phyloP scores from a whole-genome alignment of 768 basidiomycete genomes.

The Astraeus odoratus region DNA sequence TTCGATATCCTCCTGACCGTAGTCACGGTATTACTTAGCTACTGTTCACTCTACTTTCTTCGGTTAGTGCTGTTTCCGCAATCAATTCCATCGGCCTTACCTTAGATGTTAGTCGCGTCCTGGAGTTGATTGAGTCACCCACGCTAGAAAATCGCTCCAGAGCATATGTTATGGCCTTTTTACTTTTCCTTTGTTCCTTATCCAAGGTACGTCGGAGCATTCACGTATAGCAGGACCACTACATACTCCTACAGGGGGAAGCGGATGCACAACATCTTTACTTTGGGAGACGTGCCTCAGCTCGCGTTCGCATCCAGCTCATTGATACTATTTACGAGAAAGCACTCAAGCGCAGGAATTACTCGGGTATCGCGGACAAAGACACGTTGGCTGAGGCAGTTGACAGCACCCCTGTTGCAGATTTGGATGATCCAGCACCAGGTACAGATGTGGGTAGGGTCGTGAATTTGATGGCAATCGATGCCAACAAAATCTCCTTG shows the following conservation, averaged over 20 bases:
- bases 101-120: conserved; percentile 40
- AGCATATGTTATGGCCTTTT: conserved; percentile 75
- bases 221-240: background rate
- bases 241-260: conserved; percentile 35
- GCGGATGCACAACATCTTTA: conserved; percentile 73
- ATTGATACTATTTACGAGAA: conserved; percentile 90
- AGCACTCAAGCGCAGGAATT: conserved; percentile 75
- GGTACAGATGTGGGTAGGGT: conserved; percentile 81
- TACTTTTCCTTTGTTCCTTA: conserved; percentile 57
- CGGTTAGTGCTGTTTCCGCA: conserved; percentile 38
- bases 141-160: conserved; percentile 44
- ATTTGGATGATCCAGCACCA: conserved; percentile 47
- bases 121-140: conserved; percentile 47
- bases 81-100: background rate
- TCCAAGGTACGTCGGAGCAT: conserved; percentile 14
- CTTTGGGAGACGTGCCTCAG: conserved; percentile 70
- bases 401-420: conserved; percentile 12
- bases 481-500: conserved; percentile 51
- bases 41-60: conserved; percentile 79
- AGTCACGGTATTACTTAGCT: conserved; percentile 67
- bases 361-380: conserved; percentile 65
- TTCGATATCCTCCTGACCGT: conserved; percentile 65
- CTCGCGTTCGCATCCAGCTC: conserved; percentile 68
- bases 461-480: conserved; percentile 75
- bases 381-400: conserved; percentile 26